Percentiles rank a stretch among this genome's conserved stretches.
phyloP scores from a whole-genome alignment of 2,329 filamentous ascomycete genomes.

The Ophiosphaerella narmari region DNA sequence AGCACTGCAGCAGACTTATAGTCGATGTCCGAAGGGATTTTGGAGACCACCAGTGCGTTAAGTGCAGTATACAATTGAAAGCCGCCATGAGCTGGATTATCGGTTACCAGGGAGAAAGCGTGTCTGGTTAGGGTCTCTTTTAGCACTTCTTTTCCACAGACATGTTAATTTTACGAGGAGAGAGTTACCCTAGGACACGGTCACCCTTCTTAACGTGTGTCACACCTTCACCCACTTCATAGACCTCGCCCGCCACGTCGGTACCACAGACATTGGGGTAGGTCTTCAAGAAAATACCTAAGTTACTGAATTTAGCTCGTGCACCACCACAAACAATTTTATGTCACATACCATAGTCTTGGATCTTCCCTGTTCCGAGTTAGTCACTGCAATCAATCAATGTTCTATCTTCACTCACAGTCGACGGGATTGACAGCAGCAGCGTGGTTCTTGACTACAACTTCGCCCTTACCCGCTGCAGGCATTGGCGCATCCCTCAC shows the following conservation, averaged over 20 bases:
- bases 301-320: constrained; percentile 1
- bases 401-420: constrained; percentile 17
- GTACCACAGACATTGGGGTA: constrained; percentile 45
- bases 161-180: not conserved
- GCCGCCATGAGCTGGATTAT: constrained; percentile 28
- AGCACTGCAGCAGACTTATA: constrained; percentile 49
- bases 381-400: constrained; percentile 1
- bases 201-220: constrained; percentile 52
- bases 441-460: constrained; percentile 42
- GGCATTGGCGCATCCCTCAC: constrained; percentile 36
- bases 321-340: not conserved
- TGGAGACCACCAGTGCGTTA: constrained; percentile 37
- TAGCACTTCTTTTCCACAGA: too few species aligned
- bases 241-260: constrained; percentile 53
- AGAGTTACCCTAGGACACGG: constrained; percentile 49
- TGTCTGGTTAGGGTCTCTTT: constrained; percentile 16
- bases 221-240: constrained; percentile 53
- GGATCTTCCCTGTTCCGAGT: constrained; percentile 33
- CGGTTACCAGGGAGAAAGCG: constrained; percentile 29
- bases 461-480: constrained; percentile 34
- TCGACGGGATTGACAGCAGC: constrained; percentile 42
- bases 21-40: constrained; percentile 46
- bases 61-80: constrained; percentile 44
- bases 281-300: constrained; percentile 41
- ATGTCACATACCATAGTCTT: constrained; percentile 32